phyloP scores from a whole-genome alignment of 1,284 basidiomycete genomes.

The Ganoderma lucidum region DNA sequence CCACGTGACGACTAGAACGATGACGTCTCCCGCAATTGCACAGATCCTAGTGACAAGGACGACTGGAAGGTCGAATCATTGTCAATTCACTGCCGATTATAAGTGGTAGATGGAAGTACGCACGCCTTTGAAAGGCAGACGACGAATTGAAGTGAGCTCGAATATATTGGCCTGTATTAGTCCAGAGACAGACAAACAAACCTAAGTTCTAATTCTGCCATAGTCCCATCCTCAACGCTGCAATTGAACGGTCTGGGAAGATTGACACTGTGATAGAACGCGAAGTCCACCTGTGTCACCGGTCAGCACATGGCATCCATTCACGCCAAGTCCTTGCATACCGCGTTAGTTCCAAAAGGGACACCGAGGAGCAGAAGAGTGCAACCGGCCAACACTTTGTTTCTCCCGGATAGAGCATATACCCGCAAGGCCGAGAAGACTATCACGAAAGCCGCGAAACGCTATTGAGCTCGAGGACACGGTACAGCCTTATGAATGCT shows the following conservation, averaged over 20 bases:
- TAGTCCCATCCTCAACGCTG: neutral
- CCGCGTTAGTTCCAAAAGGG: neutral
- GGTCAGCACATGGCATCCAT: neutral
- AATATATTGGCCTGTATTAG: neutral
- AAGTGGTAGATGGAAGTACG: neutral
- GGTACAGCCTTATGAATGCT: neutral
- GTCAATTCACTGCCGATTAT: neutral
- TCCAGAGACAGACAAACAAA: neutral
- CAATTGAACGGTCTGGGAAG: neutral
- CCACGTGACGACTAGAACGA: neutral
- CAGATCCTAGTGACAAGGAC: neutral
- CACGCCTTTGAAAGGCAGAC: neutral
- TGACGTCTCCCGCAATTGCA: neutral
- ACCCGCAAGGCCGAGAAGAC: conserved; percentile 2
- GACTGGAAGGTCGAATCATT: neutral
- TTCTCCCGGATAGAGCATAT: neutral
- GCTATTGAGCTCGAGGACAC: neutral
- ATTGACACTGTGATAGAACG: neutral
- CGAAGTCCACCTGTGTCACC: neutral
- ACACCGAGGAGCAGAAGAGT: neutral
- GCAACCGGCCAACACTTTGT: neutral
- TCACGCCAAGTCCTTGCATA: neutral
- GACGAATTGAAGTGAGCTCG: neutral
- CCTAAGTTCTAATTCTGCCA: neutral
- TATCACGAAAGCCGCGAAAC: neutral